Evolutionary conservation across 106 monocot genomes (phyloP).

Genomic region (Dendrobium nobile): DNA sequence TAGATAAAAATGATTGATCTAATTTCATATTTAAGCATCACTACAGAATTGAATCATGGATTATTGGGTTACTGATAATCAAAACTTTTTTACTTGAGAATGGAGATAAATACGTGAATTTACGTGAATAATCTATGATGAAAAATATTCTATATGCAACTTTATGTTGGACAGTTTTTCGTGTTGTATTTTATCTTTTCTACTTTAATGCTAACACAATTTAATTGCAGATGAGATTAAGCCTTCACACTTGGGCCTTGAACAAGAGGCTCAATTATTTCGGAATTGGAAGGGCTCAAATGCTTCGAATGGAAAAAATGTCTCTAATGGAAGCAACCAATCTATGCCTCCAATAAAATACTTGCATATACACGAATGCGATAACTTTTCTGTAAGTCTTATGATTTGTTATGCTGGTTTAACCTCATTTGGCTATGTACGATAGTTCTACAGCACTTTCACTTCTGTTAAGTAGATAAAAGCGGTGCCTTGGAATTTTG

Average conservation of each 20-base stretch:
- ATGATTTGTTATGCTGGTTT: neutral
- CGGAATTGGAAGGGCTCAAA: conserved; percentile 43
- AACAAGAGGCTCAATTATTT: conserved; percentile 42
- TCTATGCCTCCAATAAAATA: conserved; percentile 54
- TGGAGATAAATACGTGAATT: neutral
- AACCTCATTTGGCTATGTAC: neutral
- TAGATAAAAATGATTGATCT: too few species aligned
- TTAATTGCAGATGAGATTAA: conserved; percentile 37
- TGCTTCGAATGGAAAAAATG: conserved; percentile 33
- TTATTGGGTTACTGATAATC: too few species aligned
- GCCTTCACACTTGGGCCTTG: conserved; percentile 54
- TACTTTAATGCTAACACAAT: neutral
- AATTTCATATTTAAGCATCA: too few species aligned
- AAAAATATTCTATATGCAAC: neutral
- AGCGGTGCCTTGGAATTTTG: neutral
- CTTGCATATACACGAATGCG: conserved; percentile 60
- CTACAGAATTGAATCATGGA: too few species aligned
- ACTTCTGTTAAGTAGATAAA: neutral
- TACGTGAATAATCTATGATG: neutral
- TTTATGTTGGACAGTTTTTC: neutral
- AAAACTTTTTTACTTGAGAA: neutral
- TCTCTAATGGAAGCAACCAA: conserved; percentile 33
- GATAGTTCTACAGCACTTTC: neutral
- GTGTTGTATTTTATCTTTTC: neutral
- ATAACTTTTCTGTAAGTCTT: conserved; percentile 60